phyloP scores from a whole-genome alignment of 78 protist species.

The Guillardia theta region DNA sequence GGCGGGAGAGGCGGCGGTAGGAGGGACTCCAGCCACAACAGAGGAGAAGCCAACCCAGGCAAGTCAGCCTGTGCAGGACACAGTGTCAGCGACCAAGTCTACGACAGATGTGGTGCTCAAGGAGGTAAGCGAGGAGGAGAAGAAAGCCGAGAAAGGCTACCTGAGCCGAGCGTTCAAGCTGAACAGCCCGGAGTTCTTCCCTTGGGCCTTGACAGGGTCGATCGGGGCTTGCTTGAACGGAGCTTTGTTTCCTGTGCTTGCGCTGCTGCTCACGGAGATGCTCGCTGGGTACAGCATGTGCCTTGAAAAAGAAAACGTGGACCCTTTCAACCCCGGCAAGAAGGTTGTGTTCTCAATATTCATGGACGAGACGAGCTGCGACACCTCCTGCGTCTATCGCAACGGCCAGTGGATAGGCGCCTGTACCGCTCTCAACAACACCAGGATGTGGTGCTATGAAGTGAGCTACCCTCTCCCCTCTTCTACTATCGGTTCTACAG shows the following conservation, averaged over 20 bases:
- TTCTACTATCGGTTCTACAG: background rate
- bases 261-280: background rate
- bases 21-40: background rate
- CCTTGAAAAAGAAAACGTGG: no score
- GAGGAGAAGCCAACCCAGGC: background rate
- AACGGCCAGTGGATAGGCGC: no score
- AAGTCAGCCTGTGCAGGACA: no score
- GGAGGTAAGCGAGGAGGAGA: background rate
- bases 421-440: no score
- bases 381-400: no score
- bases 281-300: slow-evolving; percentile 3
- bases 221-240: background rate
- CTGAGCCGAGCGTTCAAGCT: background rate
- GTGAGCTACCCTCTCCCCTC: no score
- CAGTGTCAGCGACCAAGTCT: no score
- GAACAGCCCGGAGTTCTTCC: background rate
- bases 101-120: no score
- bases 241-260: background rate
- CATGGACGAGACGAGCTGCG: no score
- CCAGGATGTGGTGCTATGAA: no score
- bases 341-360: no score
- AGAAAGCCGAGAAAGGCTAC: background rate
- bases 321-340: no score
- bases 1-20: background rate
- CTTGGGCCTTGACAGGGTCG: background rate